Base-by-base conservation (phyloP, 805 yeast species). In the Teunomyces tritomae region DNA sequence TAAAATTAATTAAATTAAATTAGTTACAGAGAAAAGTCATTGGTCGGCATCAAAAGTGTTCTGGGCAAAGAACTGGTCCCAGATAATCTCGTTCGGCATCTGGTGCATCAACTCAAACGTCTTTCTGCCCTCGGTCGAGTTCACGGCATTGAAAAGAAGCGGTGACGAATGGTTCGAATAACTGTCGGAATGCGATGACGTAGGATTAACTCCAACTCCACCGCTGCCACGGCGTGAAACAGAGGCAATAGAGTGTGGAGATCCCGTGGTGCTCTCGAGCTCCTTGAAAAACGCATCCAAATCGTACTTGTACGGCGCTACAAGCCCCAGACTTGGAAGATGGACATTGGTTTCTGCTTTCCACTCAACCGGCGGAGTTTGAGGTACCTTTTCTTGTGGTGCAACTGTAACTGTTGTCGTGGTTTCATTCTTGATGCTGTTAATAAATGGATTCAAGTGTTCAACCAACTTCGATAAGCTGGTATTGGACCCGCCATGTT, bases 81-180 rank as follows among this genome's bases (percentile, higher is more conserved):
- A 84, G 29, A 84, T 82, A 24, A 82, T 71, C 47, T 84, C 89
- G 2, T 80, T 76, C 3, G 86, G 83, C 41, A 83, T 78, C 58
- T 79, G 85, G 56, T 76, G 78, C 50, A 85, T 76, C 70, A 85
- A 66, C 55, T 83, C 87, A 57, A 74, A 80, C 16, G 83, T 76
- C 44, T 73, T 68, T 50, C 74, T 76, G 4, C 84, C 85, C 51
- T 84, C 89, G 34, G 57, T 66, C 4, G 64, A 50, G 43, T 37
- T 48, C 16, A 16, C 29, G 16, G 45, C 48, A 20, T 45, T 47
- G 43, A 49, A 29, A 5, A 53, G 7, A 9, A 52, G 51, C 10
- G 62, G 61, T 9, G 63, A 57, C 29, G 40, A 37, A 11, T 29
- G 44, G 8, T 41, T 49, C 8, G 47, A 28, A 11, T 36, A 14